phyloP scores from a whole-genome alignment of 108 stramenopile genomes.

The Parietichytrium sp. region DNA sequence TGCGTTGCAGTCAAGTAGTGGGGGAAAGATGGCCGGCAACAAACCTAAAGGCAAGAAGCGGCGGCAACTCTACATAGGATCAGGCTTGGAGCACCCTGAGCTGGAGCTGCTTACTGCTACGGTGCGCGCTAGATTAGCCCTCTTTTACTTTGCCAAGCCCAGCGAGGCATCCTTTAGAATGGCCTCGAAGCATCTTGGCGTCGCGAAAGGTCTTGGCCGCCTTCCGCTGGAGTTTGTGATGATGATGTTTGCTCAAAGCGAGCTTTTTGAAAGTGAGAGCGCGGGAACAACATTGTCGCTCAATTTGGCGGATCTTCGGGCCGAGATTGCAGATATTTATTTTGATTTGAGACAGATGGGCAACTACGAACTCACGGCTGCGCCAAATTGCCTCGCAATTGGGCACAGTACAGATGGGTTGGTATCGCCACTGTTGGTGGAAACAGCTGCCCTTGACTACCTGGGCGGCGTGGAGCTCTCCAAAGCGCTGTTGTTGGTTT shows the following conservation, averaged over 20 bases:
- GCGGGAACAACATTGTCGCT: not conserved
- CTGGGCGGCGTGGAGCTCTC: not conserved
- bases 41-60: too few relatives aligned
- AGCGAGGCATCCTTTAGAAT: not conserved
- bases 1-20: too few relatives aligned
- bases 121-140: not conserved
- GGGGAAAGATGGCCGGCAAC: not conserved
- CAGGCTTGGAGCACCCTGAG: not conserved
- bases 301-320: not conserved
- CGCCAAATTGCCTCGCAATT: not conserved
- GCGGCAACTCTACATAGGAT: not conserved
- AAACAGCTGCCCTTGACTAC: not conserved
- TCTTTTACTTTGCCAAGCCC: not conserved
- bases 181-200: not conserved
- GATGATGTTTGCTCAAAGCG: not conserved
- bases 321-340: not conserved
- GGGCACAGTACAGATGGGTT: not conserved
- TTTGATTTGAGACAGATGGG: too few relatives aligned
- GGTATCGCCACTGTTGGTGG: not conserved
- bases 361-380: not conserved
- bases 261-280: not conserved
- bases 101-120: not conserved
- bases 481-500: not conserved
- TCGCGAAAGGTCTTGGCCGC: not conserved
- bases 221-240: conserved; percentile 1